Percentiles rank a stretch among this genome's conserved stretches.
These are phyloP conservation scores for Kandelia obovata DNA, from an alignment of 345 rosid species.

Conservation along the genomic window DNA sequence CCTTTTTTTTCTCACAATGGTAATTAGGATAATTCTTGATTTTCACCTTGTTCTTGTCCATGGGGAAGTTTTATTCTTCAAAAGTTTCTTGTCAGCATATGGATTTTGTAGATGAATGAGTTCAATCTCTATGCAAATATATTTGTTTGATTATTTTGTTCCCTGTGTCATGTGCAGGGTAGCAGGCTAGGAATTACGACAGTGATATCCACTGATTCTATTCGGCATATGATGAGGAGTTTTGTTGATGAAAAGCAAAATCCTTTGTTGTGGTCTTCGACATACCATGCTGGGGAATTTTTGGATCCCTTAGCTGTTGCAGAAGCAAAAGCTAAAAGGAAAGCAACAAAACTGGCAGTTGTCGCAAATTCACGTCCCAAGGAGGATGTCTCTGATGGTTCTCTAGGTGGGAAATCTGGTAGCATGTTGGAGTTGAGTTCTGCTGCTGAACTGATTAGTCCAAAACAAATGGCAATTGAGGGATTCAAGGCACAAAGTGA, in stretches of 20 bases:
- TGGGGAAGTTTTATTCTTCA: too few species aligned
- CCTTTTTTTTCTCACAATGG: not conserved
- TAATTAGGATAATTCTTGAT: not conserved
- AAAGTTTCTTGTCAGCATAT: too few species aligned
- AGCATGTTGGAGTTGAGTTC: slow-evolving; percentile 36
- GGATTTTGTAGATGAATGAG: too few species aligned
- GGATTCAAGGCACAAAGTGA: slow-evolving; percentile 99
- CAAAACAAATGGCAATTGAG: slow-evolving; percentile 93
- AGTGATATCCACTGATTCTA: slow-evolving; percentile 94
- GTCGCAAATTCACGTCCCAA: slow-evolving; percentile 34
- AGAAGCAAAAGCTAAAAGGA: slow-evolving; percentile 76
- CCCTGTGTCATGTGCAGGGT: slow-evolving; percentile 35
- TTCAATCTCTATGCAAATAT: not conserved
- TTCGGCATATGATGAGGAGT: slow-evolving; percentile 99
- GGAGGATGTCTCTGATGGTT: slow-evolving; percentile 41
- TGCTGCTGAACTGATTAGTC: slow-evolving; percentile 49
- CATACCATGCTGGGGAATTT: slow-evolving; percentile 94
- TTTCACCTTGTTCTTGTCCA: not conserved
- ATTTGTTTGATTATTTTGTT: not conserved
- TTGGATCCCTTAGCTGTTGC: slow-evolving; percentile 93
- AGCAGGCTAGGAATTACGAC: slow-evolving; percentile 91
- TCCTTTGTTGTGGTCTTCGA: slow-evolving; percentile 97
- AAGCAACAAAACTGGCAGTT: slow-evolving; percentile 67
- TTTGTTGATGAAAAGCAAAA: slow-evolving; percentile 86
- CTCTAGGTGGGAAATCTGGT: slow-evolving; percentile 43